These are phyloP conservation scores for Wilhelminamyces savonicus DNA, from an alignment of 805 yeast genomes.

Conservation along the genomic window DNA sequence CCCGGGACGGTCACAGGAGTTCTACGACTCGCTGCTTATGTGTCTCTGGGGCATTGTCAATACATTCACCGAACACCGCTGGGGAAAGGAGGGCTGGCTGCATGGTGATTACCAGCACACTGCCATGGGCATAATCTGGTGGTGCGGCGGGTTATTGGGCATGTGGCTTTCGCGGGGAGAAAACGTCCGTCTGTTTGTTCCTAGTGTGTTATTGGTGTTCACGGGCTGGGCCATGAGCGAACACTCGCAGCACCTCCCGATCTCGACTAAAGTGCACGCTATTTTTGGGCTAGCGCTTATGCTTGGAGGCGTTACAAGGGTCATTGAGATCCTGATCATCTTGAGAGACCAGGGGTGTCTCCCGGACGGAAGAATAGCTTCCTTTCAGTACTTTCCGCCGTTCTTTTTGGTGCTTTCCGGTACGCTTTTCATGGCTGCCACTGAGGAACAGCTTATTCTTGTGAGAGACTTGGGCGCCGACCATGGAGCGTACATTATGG, in stretches of 20 bases:
- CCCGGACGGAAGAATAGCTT: constrained; percentile 38
- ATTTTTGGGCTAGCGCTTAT: constrained; percentile 80
- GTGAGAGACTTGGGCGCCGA: constrained; percentile 75
- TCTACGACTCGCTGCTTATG: constrained; percentile 75
- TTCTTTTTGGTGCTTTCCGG: constrained; percentile 76
- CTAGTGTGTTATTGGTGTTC: constrained; percentile 73
- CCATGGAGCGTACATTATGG: constrained; percentile 75
- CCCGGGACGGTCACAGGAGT: constrained; percentile 60
- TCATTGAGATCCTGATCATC: constrained; percentile 75
- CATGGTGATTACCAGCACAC: constrained; percentile 96
- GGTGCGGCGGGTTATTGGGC: constrained; percentile 90
- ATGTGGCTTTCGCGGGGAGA: constrained; percentile 57
- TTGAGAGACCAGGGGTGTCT: constrained; percentile 51
- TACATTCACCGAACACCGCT: constrained; percentile 93
- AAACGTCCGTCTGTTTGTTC: constrained; percentile 65
- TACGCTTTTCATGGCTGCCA: constrained; percentile 83
- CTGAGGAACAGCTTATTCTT: constrained; percentile 74
- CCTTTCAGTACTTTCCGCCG: constrained; percentile 87
- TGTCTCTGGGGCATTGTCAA: constrained; percentile 88
- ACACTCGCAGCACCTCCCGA: constrained; percentile 68
- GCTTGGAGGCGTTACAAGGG: constrained; percentile 69
- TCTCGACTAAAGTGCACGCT: constrained; percentile 83
- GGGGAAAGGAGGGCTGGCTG: constrained; percentile 86
- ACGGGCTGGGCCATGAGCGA: constrained; percentile 96
- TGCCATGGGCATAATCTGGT: constrained; percentile 94